These are phyloP conservation scores for Teunomyces panamensis DNA, from an alignment of 805 yeast species.

Conservation along the genomic window DNA sequence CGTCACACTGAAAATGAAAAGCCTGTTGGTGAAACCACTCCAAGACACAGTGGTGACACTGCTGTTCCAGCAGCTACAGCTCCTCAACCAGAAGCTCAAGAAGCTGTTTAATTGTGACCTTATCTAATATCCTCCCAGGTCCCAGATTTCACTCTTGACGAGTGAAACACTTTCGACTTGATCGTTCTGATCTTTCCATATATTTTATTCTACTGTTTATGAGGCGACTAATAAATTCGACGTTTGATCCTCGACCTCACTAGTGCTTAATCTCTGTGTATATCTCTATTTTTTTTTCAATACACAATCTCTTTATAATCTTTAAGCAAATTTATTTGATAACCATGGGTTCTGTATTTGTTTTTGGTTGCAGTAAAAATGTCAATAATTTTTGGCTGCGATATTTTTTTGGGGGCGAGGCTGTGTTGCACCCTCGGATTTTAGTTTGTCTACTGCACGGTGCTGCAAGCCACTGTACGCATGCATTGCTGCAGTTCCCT, in stretches of 20 bases:
- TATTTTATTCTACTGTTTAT: neutral
- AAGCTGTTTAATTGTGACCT: neutral
- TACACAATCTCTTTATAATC: neutral
- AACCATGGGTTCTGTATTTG: neutral
- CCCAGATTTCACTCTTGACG: neutral
- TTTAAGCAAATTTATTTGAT: neutral
- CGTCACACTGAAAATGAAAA: constrained; percentile 16
- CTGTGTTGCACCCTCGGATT: too few relatives aligned
- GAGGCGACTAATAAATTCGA: neutral
- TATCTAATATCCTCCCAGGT: neutral
- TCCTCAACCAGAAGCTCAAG: constrained; percentile 4
- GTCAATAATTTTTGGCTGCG: neutral
- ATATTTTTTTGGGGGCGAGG: neutral
- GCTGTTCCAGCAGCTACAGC: constrained; percentile 23
- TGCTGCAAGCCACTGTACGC: too few relatives aligned
- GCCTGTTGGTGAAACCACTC: constrained; percentile 20
- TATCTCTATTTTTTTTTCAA: neutral
- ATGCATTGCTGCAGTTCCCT: too few relatives aligned
- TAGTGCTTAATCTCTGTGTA: neutral
- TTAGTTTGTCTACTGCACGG: too few relatives aligned
- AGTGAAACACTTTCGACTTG: neutral
- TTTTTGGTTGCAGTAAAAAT: neutral
- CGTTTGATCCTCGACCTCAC: neutral
- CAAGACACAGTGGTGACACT: constrained; percentile 47
- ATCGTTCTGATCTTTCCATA: neutral